phyloP scores from a whole-genome alignment of 176 grass and related monocot genomes.

The Carex kokanica region DNA sequence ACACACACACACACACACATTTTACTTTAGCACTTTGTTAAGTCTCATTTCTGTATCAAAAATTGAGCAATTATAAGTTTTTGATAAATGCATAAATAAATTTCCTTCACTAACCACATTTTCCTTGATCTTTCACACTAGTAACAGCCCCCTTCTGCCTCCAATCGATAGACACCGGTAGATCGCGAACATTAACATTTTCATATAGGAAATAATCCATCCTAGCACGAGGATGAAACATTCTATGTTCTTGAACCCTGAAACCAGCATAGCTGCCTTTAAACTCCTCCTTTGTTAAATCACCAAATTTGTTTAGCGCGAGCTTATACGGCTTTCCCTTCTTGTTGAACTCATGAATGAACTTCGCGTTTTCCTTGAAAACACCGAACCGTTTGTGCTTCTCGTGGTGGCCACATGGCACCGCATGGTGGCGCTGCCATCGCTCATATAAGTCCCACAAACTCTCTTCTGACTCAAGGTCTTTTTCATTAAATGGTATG shows the following conservation, averaged over 20 bases:
- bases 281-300: constrained; percentile 57
- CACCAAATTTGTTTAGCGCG: constrained; percentile 65
- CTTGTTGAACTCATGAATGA: constrained; percentile 70
- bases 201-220: constrained; percentile 46
- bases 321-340: constrained; percentile 52
- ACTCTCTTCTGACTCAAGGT: constrained; percentile 55
- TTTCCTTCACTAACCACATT: constrained; percentile 37
- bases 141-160: constrained; percentile 55
- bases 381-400: constrained; percentile 53
- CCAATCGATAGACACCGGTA: constrained; percentile 59
- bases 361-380: constrained; percentile 65
- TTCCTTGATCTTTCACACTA: constrained; percentile 59
- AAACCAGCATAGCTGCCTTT: constrained; percentile 42
- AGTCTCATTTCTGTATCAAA: background rate
- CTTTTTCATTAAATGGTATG: constrained; percentile 50
- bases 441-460: constrained; percentile 66
- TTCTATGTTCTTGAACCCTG: constrained; percentile 35
- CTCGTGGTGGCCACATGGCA: constrained; percentile 50
- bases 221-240: background rate
- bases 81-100: background rate
- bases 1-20: background rate
- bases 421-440: constrained; percentile 53
- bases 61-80: background rate
- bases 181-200: background rate
- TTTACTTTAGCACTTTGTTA: background rate